A percentile compares a stretch with the other conserved stretches of the same genome.
phyloP scores from a whole-genome alignment of 2,329 filamentous ascomycete species.

The Septoria linicola region DNA sequence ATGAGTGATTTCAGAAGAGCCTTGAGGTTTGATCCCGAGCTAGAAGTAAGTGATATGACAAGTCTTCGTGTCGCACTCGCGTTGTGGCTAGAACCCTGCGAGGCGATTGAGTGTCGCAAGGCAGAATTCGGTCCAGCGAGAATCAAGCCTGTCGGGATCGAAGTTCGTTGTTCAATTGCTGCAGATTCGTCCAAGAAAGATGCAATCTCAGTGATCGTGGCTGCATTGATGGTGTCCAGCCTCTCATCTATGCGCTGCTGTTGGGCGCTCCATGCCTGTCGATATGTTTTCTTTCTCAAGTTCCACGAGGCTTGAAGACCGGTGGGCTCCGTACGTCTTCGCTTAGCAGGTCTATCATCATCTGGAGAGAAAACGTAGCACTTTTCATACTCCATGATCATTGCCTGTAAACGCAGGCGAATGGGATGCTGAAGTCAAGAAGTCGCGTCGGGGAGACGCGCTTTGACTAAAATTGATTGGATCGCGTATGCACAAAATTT shows the following conservation, averaged over 20 bases:
- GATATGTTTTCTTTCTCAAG: constrained; percentile 60
- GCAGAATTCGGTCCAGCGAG: constrained; percentile 77
- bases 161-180: constrained; percentile 9
- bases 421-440: neutral
- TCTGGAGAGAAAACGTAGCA: constrained; percentile 48
- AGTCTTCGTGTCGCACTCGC: constrained; percentile 49
- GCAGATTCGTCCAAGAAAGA: constrained; percentile 41
- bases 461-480: neutral
- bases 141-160: constrained; percentile 50
- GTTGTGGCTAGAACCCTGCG: constrained; percentile 56
- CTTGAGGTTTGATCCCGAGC: constrained; percentile 72
- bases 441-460: neutral
- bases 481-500: neutral
- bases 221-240: constrained; percentile 42
- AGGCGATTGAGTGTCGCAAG: constrained; percentile 71
- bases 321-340: constrained; percentile 38
- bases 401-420: neutral
- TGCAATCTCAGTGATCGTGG: constrained; percentile 41
- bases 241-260: constrained; percentile 61
- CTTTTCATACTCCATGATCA: constrained; percentile 49
- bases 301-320: constrained; percentile 40
- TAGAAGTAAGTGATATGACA: constrained; percentile 67
- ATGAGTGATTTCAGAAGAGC: constrained; percentile 71
- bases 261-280: constrained; percentile 63
- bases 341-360: constrained; percentile 43